Percentiles rank a stretch among this genome's conserved stretches.
Evolutionary conservation across 192 early-diverging fungal species (phyloP).

Genomic region (Coemansia reversa): DNA sequence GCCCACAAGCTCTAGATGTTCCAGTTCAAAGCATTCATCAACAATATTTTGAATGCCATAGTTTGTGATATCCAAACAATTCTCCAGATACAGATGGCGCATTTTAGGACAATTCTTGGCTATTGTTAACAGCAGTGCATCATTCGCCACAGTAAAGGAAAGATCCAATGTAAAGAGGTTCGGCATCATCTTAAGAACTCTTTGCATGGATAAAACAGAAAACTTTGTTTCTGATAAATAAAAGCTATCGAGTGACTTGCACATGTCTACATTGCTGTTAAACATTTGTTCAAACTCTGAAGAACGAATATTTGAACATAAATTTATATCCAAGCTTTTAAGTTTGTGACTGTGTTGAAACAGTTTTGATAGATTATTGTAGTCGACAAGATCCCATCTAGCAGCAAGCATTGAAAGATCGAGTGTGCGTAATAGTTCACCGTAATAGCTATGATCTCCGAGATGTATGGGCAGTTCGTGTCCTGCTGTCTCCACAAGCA

Average conservation of each 20-base stretch:
- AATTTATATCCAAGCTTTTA: constrained; percentile 11
- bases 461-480: constrained; percentile 4
- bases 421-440: constrained; percentile 13
- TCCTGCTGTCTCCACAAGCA: neutral
- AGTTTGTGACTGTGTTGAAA: constrained; percentile 9
- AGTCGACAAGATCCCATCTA: constrained; percentile 26
- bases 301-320: constrained; percentile 18
- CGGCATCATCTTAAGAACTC: constrained; percentile 4
- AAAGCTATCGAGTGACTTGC: constrained; percentile 4
- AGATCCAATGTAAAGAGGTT: constrained; percentile 2
- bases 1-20: neutral
- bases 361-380: constrained; percentile 6
- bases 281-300: constrained; percentile 11
- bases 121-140: neutral
- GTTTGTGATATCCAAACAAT: neutral
- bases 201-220: neutral
- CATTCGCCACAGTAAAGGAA: neutral
- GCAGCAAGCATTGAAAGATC: constrained; percentile 28
- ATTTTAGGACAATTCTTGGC: neutral
- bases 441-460: constrained; percentile 8
- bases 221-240: constrained; percentile 20
- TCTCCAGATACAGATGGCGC: neutral
- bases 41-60: neutral
- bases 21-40: neutral
- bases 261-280: neutral